phyloP scores from a whole-genome alignment of 139 green algal species.

The Nannochloris sp. region DNA sequence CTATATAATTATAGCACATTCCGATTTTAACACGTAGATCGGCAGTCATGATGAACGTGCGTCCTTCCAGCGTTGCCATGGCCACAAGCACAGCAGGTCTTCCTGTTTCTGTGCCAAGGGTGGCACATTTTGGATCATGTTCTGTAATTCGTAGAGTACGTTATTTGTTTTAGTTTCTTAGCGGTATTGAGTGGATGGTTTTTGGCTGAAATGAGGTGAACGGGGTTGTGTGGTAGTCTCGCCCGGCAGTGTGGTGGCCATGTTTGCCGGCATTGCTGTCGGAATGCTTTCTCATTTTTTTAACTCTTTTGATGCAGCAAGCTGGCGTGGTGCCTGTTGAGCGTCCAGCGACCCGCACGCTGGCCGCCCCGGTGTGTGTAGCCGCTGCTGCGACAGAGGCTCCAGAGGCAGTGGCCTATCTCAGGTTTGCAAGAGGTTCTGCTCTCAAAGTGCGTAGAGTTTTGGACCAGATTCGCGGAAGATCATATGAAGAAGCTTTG shows the following conservation, averaged over 20 bases:
- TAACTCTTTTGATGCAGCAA: background rate
- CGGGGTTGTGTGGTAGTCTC: no score
- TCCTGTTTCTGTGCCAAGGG: background rate
- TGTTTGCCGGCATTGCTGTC: background rate
- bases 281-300: background rate
- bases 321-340: slow-evolving; percentile 1
- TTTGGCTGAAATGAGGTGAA: no score
- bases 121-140: slow-evolving; percentile 4
- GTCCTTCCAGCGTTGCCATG: slow-evolving; percentile 1
- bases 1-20: no score
- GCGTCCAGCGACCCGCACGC: background rate
- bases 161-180: background rate
- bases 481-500: slow-evolving; percentile 86
- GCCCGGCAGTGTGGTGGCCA: background rate
- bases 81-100: background rate
- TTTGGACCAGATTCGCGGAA: slow-evolving; percentile 82
- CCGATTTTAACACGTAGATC: no score
- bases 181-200: background rate
- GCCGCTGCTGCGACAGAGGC: slow-evolving; percentile 13
- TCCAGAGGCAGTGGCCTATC: slow-evolving; percentile 37
- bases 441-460: slow-evolving; percentile 75
- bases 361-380: slow-evolving; percentile 12
- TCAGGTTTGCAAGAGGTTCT: slow-evolving; percentile 54
- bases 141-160: slow-evolving; percentile 3
- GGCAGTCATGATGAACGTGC: no score